Conservation (phyloP, 1,139 yeast species). For the Saccharomyces pastorianus region DNA sequence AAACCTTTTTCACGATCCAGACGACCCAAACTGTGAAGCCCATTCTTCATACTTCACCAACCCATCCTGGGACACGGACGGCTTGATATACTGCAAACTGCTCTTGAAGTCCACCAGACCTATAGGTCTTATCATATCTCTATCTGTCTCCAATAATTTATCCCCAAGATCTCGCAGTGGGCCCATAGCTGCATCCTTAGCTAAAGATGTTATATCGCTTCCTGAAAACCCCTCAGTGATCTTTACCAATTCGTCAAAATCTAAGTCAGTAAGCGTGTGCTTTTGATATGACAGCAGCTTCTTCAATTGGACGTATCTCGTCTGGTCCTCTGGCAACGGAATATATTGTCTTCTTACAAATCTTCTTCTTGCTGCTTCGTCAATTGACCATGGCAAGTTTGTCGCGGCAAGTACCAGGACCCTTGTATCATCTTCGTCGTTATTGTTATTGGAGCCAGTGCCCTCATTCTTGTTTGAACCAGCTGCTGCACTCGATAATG, state of each 20-base stretch:
- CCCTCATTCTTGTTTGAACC: conserved; percentile 46
- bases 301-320: conserved; percentile 63
- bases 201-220: conserved; percentile 87
- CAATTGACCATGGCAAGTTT: conserved; percentile 95
- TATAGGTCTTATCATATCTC: conserved; percentile 79
- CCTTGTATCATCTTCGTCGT: conserved; percentile 56
- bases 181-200: conserved; percentile 98
- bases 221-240: conserved; percentile 83
- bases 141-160: conserved; percentile 70
- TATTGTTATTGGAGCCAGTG: conserved; percentile 31
- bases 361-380: conserved; percentile 94
- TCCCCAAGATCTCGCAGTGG: conserved; percentile 90
- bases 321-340: conserved; percentile 85
- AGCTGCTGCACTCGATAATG: conserved; percentile 87
- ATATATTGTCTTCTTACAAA: conserved; percentile 90
- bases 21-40: conserved; percentile 85
- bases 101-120: conserved; percentile 64
- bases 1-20: conserved; percentile 53
- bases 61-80: conserved; percentile 86
- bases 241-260: conserved; percentile 50
- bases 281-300: conserved; percentile 70
- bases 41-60: conserved; percentile 74
- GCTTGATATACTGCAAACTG: conserved; percentile 77
- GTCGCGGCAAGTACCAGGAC: conserved; percentile 94
- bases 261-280: conserved; percentile 58